These are phyloP conservation scores for Blastomyces emzantsi DNA, from an alignment of 2,329 filamentous ascomycete genomes.

Conservation along the genomic window DNA sequence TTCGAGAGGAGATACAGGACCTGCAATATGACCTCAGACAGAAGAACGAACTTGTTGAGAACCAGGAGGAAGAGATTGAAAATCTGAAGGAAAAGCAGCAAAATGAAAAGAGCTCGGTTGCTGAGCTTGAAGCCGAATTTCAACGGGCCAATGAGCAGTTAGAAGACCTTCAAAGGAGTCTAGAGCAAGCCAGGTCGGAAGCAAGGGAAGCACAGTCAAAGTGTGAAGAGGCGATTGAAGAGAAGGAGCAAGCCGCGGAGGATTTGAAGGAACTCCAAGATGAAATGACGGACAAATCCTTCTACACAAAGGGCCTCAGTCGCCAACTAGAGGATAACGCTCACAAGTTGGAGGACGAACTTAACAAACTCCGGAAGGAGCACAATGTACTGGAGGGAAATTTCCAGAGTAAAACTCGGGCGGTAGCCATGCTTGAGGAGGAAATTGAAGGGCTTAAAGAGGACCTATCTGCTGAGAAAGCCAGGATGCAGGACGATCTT, in stretches of 20 bases:
- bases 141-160: slow-evolving; percentile 38
- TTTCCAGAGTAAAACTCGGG: slow-evolving; percentile 36
- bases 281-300: slow-evolving; percentile 70
- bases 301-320: slow-evolving; percentile 63
- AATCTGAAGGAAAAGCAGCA: slow-evolving; percentile 47
- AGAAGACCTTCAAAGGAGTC: slow-evolving; percentile 36
- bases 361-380: slow-evolving; percentile 45
- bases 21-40: slow-evolving; percentile 66
- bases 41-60: slow-evolving; percentile 63
- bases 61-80: slow-evolving; percentile 67
- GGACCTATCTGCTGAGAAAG: slow-evolving; percentile 31
- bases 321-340: slow-evolving; percentile 67
- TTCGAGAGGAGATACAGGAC: slow-evolving; percentile 66
- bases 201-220: slow-evolving; percentile 37
- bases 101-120: slow-evolving; percentile 35
- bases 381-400: slow-evolving; percentile 37
- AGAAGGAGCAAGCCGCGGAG: slow-evolving; percentile 43
- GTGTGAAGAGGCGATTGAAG: slow-evolving; percentile 43
- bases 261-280: slow-evolving; percentile 58
- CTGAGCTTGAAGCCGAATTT: slow-evolving; percentile 44
- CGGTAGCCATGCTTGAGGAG: slow-evolving; percentile 32
- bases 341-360: slow-evolving; percentile 56
- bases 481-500: slow-evolving; percentile 36
- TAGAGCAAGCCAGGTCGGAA: slow-evolving; percentile 32
- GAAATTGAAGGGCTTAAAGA: slow-evolving; percentile 33